Evolutionary conservation across 345 rosid species (phyloP).

Genomic region (Aquilaria sinensis): DNA sequence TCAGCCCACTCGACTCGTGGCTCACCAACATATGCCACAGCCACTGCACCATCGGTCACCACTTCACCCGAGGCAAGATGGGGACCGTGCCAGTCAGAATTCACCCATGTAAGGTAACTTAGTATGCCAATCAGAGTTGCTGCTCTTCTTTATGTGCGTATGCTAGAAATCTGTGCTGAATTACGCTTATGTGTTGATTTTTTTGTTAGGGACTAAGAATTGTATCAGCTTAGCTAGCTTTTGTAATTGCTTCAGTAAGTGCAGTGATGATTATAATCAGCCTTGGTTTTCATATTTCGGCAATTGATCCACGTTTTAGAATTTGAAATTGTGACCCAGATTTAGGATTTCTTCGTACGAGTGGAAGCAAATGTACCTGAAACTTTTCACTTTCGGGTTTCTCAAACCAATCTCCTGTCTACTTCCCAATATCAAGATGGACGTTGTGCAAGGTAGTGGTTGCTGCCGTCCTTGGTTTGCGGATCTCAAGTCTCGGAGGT

Average conservation of each 20-base stretch:
- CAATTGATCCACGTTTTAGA: too few species aligned
- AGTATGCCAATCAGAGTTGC: background rate
- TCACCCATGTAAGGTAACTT: constrained; percentile 21
- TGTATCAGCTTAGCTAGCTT: background rate
- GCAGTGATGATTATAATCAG: background rate
- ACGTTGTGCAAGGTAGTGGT: too few species aligned
- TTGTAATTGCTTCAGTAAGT: constrained; percentile 7
- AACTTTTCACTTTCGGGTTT: too few species aligned
- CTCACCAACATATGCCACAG: constrained; percentile 28
- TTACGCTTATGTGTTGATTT: background rate
- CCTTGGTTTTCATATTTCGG: too few species aligned
- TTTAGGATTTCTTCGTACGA: too few species aligned
- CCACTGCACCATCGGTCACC: constrained; percentile 48
- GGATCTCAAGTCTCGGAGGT: too few species aligned
- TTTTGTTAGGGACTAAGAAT: background rate
- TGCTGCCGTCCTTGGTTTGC: too few species aligned
- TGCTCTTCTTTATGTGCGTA: constrained; percentile 6
- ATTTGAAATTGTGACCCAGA: too few species aligned
- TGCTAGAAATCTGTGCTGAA: background rate
- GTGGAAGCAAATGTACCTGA: too few species aligned
- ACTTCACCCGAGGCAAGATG: constrained; percentile 32
- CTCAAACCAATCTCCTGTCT: too few species aligned
- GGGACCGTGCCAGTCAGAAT: constrained; percentile 19
- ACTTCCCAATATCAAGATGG: too few species aligned
- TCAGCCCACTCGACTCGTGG: constrained; percentile 24